A percentile compares a stretch with the other conserved stretches of the same genome.
Conservation (phyloP, 2,329 filamentous ascomycete genomes). For the Beauveria scarabaeidicola region DNA sequence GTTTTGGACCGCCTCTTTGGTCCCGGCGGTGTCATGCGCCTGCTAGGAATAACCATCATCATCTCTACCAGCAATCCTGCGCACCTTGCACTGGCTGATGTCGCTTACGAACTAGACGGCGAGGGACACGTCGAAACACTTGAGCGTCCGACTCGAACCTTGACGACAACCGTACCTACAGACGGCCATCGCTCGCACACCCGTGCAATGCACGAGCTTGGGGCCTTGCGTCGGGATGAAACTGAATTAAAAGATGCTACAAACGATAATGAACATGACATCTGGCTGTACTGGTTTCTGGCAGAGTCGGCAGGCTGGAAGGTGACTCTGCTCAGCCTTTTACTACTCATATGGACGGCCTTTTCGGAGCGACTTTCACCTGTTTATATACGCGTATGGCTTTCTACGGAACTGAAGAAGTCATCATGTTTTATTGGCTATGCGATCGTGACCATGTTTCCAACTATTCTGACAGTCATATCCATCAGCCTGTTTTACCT, state of each 20-base stretch:
- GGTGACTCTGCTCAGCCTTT: not conserved
- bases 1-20: not conserved
- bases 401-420: conserved; percentile 5
- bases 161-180: not conserved
- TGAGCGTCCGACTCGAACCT: not conserved
- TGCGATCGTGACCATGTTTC: not conserved
- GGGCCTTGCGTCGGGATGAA: not conserved
- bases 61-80: not conserved
- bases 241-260: not conserved
- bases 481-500: not conserved
- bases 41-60: not conserved
- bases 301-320: not conserved
- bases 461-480: not conserved
- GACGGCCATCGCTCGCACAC: not conserved
- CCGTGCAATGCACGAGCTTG: not conserved
- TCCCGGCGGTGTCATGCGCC: not conserved
- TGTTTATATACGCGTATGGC: conserved; percentile 7
- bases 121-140: not conserved
- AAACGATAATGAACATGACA: not conserved
- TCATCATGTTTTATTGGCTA: conserved; percentile 5
- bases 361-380: not conserved
- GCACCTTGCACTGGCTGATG: not conserved
- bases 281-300: not conserved
- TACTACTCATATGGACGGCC: not conserved
- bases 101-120: not conserved